phyloP scores from a whole-genome alignment of 192 early-diverging fungal genomes.

The Linnemannia schmuckeri region DNA sequence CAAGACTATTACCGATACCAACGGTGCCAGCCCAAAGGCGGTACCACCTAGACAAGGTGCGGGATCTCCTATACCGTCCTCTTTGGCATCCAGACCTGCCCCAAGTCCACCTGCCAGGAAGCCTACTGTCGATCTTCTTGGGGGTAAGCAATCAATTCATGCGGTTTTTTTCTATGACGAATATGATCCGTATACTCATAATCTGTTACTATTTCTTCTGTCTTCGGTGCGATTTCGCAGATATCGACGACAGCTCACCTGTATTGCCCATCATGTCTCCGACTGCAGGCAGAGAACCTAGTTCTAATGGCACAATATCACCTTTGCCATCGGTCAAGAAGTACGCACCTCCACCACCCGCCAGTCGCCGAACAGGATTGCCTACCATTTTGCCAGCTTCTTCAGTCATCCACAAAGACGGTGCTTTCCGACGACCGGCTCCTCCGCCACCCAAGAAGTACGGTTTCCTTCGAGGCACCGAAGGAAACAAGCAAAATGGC shows the following conservation, averaged over 20 bases:
- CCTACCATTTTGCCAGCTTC: slow-evolving; percentile 34
- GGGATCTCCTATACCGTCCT: neutral
- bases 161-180: neutral
- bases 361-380: slow-evolving; percentile 13
- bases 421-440: slow-evolving; percentile 22
- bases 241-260: neutral
- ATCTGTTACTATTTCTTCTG: neutral
- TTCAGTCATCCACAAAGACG: slow-evolving; percentile 23
- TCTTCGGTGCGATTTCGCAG: neutral
- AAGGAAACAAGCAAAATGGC: neutral
- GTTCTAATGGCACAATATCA: neutral
- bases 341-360: slow-evolving; percentile 35
- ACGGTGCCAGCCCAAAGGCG: neutral
- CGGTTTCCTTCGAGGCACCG: neutral
- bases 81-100: slow-evolving; percentile 12
- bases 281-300: neutral
- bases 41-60: neutral
- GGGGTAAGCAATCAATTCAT: slow-evolving; percentile 18
- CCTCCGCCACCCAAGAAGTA: slow-evolving; percentile 34
- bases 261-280: neutral
- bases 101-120: slow-evolving; percentile 13
- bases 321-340: slow-evolving; percentile 1
- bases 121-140: slow-evolving; percentile 36
- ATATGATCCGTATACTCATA: neutral
- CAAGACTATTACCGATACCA: slow-evolving; percentile 8